phyloP scores from a whole-genome alignment of 805 yeast genomes.

The Wickerhamomyces silvicola region DNA sequence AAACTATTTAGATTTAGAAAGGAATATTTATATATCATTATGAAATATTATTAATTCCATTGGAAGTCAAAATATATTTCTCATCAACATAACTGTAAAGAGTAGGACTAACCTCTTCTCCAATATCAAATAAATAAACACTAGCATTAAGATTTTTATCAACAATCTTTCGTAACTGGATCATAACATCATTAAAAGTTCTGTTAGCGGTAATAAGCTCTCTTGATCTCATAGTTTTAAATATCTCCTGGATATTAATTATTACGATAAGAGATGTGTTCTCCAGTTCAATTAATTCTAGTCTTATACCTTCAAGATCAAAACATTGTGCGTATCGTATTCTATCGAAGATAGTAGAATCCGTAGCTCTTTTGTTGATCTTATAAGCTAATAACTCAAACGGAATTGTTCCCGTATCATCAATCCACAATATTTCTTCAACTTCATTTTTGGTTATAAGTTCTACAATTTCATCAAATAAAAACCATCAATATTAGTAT shows the following conservation, averaged over 20 bases:
- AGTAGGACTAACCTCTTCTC: too few species aligned
- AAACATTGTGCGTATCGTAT: constrained; percentile 1
- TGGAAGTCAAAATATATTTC: too few species aligned
- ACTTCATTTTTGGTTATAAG: neutral
- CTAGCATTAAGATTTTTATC: neutral
- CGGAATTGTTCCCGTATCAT: neutral
- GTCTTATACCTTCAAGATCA: constrained; percentile 1
- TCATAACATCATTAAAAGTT: neutral
- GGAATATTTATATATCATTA: too few species aligned
- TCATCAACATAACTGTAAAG: too few species aligned
- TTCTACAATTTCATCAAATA: neutral
- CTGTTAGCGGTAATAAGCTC: neutral
- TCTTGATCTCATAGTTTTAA: neutral
- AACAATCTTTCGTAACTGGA: neutral
- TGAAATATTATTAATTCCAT: too few species aligned
- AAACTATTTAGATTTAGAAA: too few species aligned
- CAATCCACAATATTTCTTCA: constrained; percentile 1
- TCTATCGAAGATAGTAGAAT: neutral
- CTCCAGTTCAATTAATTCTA: neutral
- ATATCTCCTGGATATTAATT: neutral
- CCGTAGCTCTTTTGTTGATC: too few species aligned
- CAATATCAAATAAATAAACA: neutral
- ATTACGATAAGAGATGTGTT: neutral
- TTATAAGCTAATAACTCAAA: neutral
- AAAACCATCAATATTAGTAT: neutral